Evolutionary conservation across 257 asterid species (phyloP).

Genomic region (Solanum ossicruentum): DNA sequence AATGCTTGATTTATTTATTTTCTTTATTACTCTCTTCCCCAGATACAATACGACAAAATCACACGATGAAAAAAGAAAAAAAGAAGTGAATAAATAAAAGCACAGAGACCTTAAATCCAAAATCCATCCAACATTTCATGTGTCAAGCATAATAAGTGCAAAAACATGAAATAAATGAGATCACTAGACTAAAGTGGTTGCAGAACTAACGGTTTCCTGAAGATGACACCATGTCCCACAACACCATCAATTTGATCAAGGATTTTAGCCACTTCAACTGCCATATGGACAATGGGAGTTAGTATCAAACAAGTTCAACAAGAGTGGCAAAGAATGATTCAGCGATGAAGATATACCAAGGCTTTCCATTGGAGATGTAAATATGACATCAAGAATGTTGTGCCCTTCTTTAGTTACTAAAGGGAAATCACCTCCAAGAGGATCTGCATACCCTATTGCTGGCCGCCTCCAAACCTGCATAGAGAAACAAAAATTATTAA

Average conservation of each 20-base stretch:
- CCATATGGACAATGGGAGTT: neutral
- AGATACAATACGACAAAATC: no score
- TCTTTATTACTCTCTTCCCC: no score
- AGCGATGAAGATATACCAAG: constrained; percentile 36
- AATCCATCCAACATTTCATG: neutral
- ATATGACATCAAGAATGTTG: constrained; percentile 54
- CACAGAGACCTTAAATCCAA: neutral
- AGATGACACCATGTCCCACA: constrained; percentile 54
- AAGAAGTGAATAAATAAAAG: neutral
- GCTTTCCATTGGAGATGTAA: constrained; percentile 54
- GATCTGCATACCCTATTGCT: constrained; percentile 48
- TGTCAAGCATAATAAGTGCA: neutral
- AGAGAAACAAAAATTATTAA: neutral
- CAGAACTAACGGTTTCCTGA: constrained; percentile 39
- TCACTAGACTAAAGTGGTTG: neutral
- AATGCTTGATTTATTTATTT: no score
- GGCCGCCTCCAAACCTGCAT: constrained; percentile 68
- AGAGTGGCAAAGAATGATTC: neutral
- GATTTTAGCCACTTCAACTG: constrained; percentile 54
- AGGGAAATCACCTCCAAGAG: constrained; percentile 61
- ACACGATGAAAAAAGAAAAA: neutral
- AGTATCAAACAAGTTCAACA: neutral
- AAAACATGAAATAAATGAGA: neutral
- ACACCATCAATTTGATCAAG: constrained; percentile 53
- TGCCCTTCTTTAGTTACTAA: constrained; percentile 61